Base-by-base conservation (phyloP, 2,329 filamentous ascomycete species). In the Penicillium sp. region DNA sequence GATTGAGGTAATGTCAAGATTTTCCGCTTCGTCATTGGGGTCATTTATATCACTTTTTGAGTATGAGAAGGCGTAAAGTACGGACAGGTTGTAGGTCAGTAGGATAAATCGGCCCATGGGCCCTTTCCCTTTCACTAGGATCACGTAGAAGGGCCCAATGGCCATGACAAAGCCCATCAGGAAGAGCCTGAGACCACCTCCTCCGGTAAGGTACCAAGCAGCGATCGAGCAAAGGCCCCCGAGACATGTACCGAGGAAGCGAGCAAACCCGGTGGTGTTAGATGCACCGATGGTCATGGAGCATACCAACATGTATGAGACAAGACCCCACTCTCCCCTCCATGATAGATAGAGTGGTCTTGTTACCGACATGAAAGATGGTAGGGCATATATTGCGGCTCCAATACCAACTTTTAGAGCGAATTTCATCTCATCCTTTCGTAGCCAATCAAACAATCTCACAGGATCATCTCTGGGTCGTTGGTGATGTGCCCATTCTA, bases 251-350 rank as follows among this genome's bases (percentile, higher is more conserved):
- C 92, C 93, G 10, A 90, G 79, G 69, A 97, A 92, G 61, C 93
- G 87, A 46, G 92, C 86, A 67, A 87, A 86, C 4, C 91, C 92
- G 0, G 93, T 96, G 2, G 93, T 96, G 72, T 97, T 97, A 26
- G 91, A 90, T 9, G 93, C 91, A 31, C 93, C 93, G 26, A 96
- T 92, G 0, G 93, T 97, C 92, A 96, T 97, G 37, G 90, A 91
- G 69, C 92, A 96, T 23, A 97, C 93, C 68, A 97, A 87, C 92
- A 97, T 97, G 77, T 96, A 97, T 0, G 92, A 96, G 48, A 97
- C 74, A 2, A 97, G 81, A 23, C 93, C 93, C 93, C 93, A 97
- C 80, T 97, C 93, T 34, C 92, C 92, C 71, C 92, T 83, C 91
- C 92, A 97, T 65, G 88, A 87, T 28, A 48, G 81, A 71, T 96